A percentile compares a stretch with the other conserved stretches of the same genome.
These are phyloP conservation scores for Coemansia sp. DNA, from an alignment of 192 early-diverging fungal species.

Conservation along the genomic window DNA sequence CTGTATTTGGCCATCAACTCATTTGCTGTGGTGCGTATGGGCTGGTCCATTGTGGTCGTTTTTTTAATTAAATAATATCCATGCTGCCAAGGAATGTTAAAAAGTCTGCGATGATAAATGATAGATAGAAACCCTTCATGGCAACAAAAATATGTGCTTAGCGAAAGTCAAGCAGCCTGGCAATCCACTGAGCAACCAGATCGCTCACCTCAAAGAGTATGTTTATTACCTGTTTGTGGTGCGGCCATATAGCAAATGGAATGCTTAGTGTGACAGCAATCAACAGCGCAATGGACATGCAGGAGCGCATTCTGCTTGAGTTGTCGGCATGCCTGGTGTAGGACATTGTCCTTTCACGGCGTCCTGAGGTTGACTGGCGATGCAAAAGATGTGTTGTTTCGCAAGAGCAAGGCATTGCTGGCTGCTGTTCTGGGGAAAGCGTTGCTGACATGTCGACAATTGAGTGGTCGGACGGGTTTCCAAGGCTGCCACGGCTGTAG, in stretches of 20 bases:
- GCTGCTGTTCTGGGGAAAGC: neutral
- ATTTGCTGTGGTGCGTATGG: neutral
- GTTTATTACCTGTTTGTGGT: constrained; percentile 22
- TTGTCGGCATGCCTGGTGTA: neutral
- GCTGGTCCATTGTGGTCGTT: neutral
- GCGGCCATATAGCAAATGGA: constrained; percentile 31
- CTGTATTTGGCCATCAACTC: neutral
- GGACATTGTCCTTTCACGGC: neutral
- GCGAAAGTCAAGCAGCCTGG: constrained; percentile 19
- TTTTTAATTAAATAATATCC: too few species aligned
- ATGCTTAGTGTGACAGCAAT: constrained; percentile 22
- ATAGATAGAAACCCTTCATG: neutral
- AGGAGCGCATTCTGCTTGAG: neutral
- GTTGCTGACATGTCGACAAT: constrained; percentile 16
- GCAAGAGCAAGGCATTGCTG: neutral
- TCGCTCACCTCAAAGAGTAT: constrained; percentile 37
- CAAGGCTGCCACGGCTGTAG: constrained; percentile 22
- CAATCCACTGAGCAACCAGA: constrained; percentile 45
- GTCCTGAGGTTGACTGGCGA: constrained; percentile 3
- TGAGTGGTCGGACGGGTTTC: neutral
- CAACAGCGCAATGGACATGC: constrained; percentile 15
- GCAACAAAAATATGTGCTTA: neutral
- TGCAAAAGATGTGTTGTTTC: constrained; percentile 25
- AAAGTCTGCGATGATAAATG: too few species aligned
- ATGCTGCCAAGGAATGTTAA: too few species aligned